phyloP scores from a whole-genome alignment of 1,139 yeast species.

The Kodamaea ohmeri region DNA sequence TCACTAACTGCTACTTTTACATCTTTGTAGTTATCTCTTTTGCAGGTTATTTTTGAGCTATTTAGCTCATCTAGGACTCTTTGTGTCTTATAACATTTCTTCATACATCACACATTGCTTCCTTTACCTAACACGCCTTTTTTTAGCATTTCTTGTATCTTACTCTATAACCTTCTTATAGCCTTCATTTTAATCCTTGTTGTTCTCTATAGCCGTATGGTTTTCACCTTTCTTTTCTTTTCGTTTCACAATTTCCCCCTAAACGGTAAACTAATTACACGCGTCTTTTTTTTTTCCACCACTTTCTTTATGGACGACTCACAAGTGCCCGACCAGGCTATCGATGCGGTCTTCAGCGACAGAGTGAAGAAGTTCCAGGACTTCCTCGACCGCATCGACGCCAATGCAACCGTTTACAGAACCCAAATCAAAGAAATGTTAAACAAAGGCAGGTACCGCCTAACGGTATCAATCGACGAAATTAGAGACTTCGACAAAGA shows the following conservation, averaged over 20 bases:
- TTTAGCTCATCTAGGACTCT: too few species aligned
- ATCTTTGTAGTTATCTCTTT: too few species aligned
- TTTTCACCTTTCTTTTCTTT: too few species aligned
- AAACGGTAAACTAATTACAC: conserved; percentile 7
- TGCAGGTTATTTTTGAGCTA: too few species aligned
- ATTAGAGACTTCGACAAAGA: conserved; percentile 77
- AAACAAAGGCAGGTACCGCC: conserved; percentile 60
- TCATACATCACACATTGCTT: too few species aligned
- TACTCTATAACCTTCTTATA: too few species aligned
- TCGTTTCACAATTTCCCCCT: not conserved
- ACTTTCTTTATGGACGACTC: conserved; percentile 19
- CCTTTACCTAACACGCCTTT: too few species aligned
- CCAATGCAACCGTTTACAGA: conserved; percentile 57
- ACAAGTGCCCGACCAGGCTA: conserved; percentile 30
- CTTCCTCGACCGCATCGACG: conserved; percentile 60
- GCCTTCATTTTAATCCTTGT: too few species aligned
- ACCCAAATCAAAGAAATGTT: conserved; percentile 72
- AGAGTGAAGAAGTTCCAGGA: conserved; percentile 88
- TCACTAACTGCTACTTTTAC: too few species aligned
- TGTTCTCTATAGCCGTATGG: too few species aligned
- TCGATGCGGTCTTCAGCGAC: conserved; percentile 63
- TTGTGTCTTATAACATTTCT: too few species aligned
- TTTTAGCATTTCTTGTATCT: too few species aligned
- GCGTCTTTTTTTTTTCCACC: conserved; percentile 10
- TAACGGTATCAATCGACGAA: conserved; percentile 80